Conservation (phyloP, 768 basidiomycete species). For the Tylopilus rubrobrunneus region DNA sequence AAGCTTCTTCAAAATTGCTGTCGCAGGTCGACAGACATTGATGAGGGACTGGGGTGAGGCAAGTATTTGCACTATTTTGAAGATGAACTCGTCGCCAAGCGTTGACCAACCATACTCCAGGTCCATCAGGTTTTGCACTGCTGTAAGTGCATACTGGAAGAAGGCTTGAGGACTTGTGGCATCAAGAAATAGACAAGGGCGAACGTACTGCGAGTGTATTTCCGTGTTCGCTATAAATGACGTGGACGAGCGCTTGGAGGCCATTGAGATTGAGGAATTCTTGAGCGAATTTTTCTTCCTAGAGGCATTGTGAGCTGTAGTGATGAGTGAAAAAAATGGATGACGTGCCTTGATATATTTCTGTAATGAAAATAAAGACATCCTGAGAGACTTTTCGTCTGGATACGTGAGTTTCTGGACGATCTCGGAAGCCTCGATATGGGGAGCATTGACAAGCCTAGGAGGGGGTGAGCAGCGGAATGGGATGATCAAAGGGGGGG, state of each 20-base stretch:
- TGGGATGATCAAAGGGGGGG: neutral
- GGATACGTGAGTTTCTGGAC: conserved; percentile 60
- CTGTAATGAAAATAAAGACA: conserved; percentile 75
- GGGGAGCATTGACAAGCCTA: conserved; percentile 78
- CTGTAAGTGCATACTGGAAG: conserved; percentile 67
- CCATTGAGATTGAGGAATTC: conserved; percentile 77
- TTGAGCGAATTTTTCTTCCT: conserved; percentile 82
- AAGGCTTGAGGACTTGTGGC: conserved; percentile 5
- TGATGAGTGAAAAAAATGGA: neutral
- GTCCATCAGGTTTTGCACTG: conserved; percentile 88
- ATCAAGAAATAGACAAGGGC: neutral
- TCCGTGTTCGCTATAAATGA: conserved; percentile 65
- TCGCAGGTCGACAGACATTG: conserved; percentile 90
- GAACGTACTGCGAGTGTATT: conserved; percentile 78
- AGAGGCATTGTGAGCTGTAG: neutral
- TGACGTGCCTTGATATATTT: conserved; percentile 67
- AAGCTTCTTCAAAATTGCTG: conserved; percentile 83
- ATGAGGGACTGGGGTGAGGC: conserved; percentile 72
- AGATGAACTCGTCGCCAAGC: conserved; percentile 71
- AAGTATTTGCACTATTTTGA: conserved; percentile 72
- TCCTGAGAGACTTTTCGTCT: conserved; percentile 57
- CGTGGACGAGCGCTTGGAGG: conserved; percentile 61
- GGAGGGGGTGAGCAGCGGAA: neutral
- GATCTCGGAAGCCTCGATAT: conserved; percentile 74
- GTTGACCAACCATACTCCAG: conserved; percentile 77